Base-by-base conservation (phyloP, 345 rosid species). In the thale cress (Arabidopsis thaliana) region DNA sequence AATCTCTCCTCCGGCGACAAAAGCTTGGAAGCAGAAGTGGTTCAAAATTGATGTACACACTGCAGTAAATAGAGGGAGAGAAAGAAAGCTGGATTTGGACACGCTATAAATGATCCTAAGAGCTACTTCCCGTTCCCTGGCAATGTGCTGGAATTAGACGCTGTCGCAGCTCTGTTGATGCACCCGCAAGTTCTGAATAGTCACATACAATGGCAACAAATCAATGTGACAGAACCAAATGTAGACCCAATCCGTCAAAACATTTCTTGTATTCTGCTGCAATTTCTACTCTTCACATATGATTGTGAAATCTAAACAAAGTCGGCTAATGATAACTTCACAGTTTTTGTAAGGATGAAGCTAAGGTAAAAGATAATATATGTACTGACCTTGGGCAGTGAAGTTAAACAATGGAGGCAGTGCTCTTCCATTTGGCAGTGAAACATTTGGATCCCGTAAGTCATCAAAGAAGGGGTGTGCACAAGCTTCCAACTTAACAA, bases 401-500 rank as follows among this genome's bases (percentile, higher is more conserved):
- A 96, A 93, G 83, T 96, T 81, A 80, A 96, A 93, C 69, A 96
- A 71, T 40, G 92, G 88, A 36, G 99, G 99, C 49, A 96, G 73
- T n/a, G 92, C 74, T 70, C 89, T 88, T 20, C 97, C 99, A 34
- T 87, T 91, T 56, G 98, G 98, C 84, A 96, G 86, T 77, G 88
- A 76, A 30, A 87, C 75, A 79, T 79, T 83, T 11, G 98, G 97
- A 22, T 89, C 83, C 80, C 99, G 79, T 81, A 96, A 67, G 74
- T 87, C 92, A 81, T 96, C 87, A 28, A 96, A 96, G 90, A 96
- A 96, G 6, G 97, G 90, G 67, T 96, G 99, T 12, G 97, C 93
- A 79, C 99, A 96, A 53, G 97, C 99, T 82, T 93, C 98, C 90
- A 93, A 72, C 99, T 96, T 83, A 64, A 74, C 41, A 64, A 7